phyloP scores from a whole-genome alignment of 768 basidiomycete species.

The Fomitopsis pulvina region DNA sequence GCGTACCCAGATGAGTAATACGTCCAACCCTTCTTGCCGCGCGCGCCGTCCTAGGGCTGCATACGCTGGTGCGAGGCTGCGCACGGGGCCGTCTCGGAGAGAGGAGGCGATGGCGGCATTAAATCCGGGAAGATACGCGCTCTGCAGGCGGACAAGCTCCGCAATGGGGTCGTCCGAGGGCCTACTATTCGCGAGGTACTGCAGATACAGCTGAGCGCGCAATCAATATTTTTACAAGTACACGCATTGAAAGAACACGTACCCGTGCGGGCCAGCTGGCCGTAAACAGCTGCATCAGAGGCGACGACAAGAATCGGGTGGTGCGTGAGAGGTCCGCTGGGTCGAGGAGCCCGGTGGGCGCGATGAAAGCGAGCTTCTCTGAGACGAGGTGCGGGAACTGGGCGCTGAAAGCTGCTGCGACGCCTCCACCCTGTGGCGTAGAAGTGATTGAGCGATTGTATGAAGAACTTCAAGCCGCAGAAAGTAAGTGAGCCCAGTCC shows the following conservation, averaged over 20 bases:
- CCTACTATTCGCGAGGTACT: constrained; percentile 24
- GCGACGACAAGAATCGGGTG: constrained; percentile 72
- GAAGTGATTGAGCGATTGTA: neutral
- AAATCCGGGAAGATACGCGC: constrained; percentile 68
- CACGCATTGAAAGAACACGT: constrained; percentile 15
- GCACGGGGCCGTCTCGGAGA: constrained; percentile 64
- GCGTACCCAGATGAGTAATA: constrained; percentile 62
- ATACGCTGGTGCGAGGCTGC: constrained; percentile 53
- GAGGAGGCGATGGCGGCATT: constrained; percentile 75
- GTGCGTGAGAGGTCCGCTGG: constrained; percentile 65
- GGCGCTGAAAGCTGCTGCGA: constrained; percentile 64
- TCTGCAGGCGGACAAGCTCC: constrained; percentile 72
- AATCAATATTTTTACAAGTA: neutral
- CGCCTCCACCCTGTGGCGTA: constrained; percentile 55
- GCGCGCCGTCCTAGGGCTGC: constrained; percentile 30
- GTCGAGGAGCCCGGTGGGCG: constrained; percentile 67
- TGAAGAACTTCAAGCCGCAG: too few relatives aligned
- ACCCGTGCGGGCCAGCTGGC: constrained; percentile 59
- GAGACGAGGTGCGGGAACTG: constrained; percentile 69
- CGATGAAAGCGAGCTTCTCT: constrained; percentile 57
- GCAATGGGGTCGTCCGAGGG: constrained; percentile 21
- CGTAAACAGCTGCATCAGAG: constrained; percentile 60
- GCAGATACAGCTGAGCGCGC: constrained; percentile 25
- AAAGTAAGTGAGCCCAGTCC: too few relatives aligned
- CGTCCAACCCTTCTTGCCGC: constrained; percentile 37